A percentile compares a stretch with the other conserved stretches of the same genome.
Conservation (phyloP, 306 rosid species). For the Oxytropis ochrocephala region DNA sequence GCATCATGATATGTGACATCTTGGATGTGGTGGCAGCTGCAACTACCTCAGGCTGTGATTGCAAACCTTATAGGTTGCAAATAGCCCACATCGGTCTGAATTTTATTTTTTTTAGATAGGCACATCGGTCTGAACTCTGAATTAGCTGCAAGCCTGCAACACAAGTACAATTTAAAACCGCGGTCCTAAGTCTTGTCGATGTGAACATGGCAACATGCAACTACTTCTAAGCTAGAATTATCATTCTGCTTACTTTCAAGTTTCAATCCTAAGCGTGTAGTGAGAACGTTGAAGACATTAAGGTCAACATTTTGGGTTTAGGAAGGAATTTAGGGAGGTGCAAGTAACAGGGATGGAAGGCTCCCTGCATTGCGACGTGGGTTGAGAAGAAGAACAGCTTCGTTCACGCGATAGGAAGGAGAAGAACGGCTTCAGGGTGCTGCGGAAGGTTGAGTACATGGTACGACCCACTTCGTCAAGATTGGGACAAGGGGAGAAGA, state of each 20-base stretch:
- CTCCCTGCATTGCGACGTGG: constrained; percentile 44
- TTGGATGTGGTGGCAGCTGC: neutral
- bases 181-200: neutral
- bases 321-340: neutral
- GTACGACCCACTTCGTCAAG: too few relatives aligned
- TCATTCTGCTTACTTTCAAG: too few relatives aligned
- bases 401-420: too few relatives aligned
- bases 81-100: neutral
- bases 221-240: neutral
- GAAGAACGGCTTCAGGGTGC: too few relatives aligned
- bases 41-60: neutral
- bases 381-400: too few relatives aligned
- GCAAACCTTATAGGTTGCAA: neutral
- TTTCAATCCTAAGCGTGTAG: too few relatives aligned
- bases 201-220: constrained; percentile 1
- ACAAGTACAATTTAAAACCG: neutral
- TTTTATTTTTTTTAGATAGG: too few relatives aligned
- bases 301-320: neutral
- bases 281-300: neutral
- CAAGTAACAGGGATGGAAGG: neutral
- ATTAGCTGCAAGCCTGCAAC: too few relatives aligned
- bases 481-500: too few relatives aligned
- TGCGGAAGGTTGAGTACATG: too few relatives aligned
- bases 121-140: too few relatives aligned
- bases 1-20: neutral